These are phyloP conservation scores for Gastrolobium bilobum DNA, from an alignment of 306 rosid species.

Conservation along the genomic window DNA sequence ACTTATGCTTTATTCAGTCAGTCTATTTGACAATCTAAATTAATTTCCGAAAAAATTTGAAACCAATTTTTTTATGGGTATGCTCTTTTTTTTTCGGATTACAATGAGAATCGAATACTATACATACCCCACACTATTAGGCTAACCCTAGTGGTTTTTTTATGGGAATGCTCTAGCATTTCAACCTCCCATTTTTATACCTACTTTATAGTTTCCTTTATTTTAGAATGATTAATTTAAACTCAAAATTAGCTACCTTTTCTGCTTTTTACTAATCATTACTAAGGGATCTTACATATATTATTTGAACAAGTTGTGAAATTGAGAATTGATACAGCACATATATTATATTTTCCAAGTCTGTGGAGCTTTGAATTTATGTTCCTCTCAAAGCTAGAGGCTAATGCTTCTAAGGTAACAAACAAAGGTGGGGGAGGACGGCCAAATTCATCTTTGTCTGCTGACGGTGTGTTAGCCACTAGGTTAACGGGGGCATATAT, in stretches of 20 bases:
- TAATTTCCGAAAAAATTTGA: constrained; percentile 1
- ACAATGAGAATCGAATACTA: too few relatives aligned
- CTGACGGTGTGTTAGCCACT: constrained; percentile 83
- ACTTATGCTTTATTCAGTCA: not conserved
- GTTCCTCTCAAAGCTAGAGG: constrained; percentile 48
- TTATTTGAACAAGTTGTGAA: constrained; percentile 40
- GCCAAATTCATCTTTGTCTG: constrained; percentile 58
- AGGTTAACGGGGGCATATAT: constrained; percentile 38
- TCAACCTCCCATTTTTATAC: constrained; percentile 23
- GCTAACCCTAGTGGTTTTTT: too few relatives aligned
- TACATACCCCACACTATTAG: too few relatives aligned
- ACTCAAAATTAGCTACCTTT: not conserved
- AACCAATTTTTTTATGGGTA: not conserved
- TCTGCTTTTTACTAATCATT: constrained; percentile 35
- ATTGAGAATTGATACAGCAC: constrained; percentile 33
- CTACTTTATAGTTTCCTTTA: constrained; percentile 23
- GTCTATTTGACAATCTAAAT: constrained; percentile 2
- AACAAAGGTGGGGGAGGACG: constrained; percentile 53
- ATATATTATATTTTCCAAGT: constrained; percentile 22
- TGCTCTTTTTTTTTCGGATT: too few relatives aligned
- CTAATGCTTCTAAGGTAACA: constrained; percentile 38
- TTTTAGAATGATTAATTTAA: constrained; percentile 34
- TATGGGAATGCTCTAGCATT: not conserved
- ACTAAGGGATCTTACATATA: not conserved
- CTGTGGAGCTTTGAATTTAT: constrained; percentile 31